Evolutionary conservation across 768 basidiomycete species (phyloP).

Genomic region (Cyathus striatus): DNA sequence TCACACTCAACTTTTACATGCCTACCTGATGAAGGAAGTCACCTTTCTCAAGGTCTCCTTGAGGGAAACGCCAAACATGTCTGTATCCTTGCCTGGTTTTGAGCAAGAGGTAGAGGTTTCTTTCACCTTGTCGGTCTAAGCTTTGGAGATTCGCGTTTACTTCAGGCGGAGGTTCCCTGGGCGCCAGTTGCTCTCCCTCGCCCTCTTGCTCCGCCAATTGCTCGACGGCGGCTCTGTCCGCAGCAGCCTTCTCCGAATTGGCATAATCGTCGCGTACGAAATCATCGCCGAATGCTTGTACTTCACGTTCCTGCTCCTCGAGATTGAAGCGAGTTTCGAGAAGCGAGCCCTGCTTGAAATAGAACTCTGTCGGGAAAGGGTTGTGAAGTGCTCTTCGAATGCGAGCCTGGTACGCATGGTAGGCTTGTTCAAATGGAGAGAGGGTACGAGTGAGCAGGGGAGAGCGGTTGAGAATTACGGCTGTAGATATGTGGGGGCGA

Average conservation of each 20-base stretch:
- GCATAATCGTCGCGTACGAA: conserved; percentile 46
- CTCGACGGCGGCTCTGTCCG: conserved; percentile 54
- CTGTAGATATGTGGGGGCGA: conserved; percentile 44
- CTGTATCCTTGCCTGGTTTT: conserved; percentile 43
- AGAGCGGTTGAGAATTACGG: conserved; percentile 74
- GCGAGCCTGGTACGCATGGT: conserved; percentile 78
- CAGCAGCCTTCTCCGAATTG: conserved; percentile 38
- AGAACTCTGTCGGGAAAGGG: conserved; percentile 86
- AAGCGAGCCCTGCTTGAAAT: conserved; percentile 88
- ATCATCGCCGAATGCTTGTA: conserved; percentile 63
- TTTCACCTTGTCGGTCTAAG: conserved; percentile 75
- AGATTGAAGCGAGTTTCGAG: conserved; percentile 76
- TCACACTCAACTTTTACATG: background rate
- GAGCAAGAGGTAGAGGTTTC: conserved; percentile 87
- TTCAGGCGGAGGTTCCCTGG: conserved; percentile 62
- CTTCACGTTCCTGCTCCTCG: conserved; percentile 71
- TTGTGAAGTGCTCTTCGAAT: conserved; percentile 83
- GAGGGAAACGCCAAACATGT: conserved; percentile 78
- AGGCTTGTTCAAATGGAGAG: conserved; percentile 71
- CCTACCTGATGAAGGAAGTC: conserved; percentile 78
- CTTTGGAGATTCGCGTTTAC: conserved; percentile 56
- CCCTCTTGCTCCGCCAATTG: conserved; percentile 54
- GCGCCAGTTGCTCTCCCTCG: conserved; percentile 57
- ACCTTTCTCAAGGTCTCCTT: conserved; percentile 52
- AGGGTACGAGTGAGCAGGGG: conserved; percentile 72